phyloP scores from a whole-genome alignment of 768 basidiomycete genomes.

The Wakefieldia striispora region DNA sequence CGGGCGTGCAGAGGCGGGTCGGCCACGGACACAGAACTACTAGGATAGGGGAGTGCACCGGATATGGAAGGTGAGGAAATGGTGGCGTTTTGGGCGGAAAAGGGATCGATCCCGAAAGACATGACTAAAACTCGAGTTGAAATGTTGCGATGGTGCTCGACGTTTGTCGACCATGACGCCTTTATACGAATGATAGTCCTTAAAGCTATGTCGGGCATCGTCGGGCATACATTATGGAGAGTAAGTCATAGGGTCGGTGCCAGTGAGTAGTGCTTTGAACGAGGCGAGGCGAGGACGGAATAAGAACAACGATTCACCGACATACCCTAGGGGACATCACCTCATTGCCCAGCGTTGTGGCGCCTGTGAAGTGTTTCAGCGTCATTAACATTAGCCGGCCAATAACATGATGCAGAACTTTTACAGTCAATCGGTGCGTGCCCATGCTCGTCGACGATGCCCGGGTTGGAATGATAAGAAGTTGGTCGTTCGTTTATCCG shows the following conservation, averaged over 20 bases:
- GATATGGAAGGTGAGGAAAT: slow-evolving; percentile 49
- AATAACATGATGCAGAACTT: no score
- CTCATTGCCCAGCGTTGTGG: no score
- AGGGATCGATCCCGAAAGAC: slow-evolving; percentile 28
- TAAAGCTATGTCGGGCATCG: slow-evolving; percentile 18
- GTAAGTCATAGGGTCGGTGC: background rate
- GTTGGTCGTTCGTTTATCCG: no score
- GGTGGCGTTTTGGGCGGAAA: slow-evolving; percentile 27
- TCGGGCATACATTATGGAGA: background rate
- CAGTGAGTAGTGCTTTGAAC: no score
- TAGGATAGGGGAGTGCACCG: slow-evolving; percentile 60
- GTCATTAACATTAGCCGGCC: no score
- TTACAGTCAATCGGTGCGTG: no score
- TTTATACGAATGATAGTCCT: slow-evolving; percentile 8
- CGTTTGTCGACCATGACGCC: background rate
- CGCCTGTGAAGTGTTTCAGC: no score
- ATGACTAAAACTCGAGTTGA: slow-evolving; percentile 1
- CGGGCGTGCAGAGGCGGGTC: slow-evolving; percentile 32
- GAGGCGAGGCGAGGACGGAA: background rate
- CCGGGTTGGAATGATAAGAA: no score
- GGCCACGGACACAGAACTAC: slow-evolving; percentile 16
- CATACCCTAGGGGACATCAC: background rate
- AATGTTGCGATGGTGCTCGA: no score
- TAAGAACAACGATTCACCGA: background rate
- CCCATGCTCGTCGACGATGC: no score